Base-by-base conservation (phyloP, 2,329 filamentous ascomycete species). In the Epichloe typhina region DNA sequence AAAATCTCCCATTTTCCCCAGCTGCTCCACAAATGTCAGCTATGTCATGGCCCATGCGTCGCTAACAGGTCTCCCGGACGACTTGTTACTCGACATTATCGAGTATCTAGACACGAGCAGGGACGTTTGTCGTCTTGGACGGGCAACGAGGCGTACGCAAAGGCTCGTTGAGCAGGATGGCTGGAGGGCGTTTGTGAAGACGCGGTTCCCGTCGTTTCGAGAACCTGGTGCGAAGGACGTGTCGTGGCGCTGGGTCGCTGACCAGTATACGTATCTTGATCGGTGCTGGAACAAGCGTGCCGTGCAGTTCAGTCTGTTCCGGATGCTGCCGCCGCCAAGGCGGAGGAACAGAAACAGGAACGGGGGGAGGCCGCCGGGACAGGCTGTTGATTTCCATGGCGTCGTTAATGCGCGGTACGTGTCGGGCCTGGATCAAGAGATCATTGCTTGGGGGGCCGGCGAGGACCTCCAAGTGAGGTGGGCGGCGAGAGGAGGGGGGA, bases 201-300 rank as follows among this genome's bases (percentile, higher is more conserved):
- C 60, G 38, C 62, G 66, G 21, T 79, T 79, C 53, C 64, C 66
- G 1, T 70, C 68, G 4, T 59, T 73, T 5, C 53, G 55, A 1
- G 55, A 72, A 1, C 65, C 69, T 0, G 61, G 51, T 44, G 59
- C 17, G 26, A 7, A 3, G 15, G 50, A 43, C 2, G 53, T 54
- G 3, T 56, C 51, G 15, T 76, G 73, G 65, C 54, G 56, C 11
- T 56, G 61, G 12, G 60, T 73, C 26, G 74, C 74, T 6, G 64
- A 71, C 26, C 68, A 66, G 0, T 59, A 77, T 42, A 77, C 76
- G 0, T 72, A 71, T 55, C 70, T 77, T 50, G 70, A 72, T 31
- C 68, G 74, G 5, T 74, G 72, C 56, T 79, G 76, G 76, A 75
- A 78, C 46, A 69, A 67, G 48, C 69, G 73, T 19, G 64, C 66